Percentiles rank a stretch among this genome's conserved stretches.
These are phyloP conservation scores for Naumovozyma dairenensis DNA, from an alignment of 805 yeast genomes.

Conservation along the genomic window DNA sequence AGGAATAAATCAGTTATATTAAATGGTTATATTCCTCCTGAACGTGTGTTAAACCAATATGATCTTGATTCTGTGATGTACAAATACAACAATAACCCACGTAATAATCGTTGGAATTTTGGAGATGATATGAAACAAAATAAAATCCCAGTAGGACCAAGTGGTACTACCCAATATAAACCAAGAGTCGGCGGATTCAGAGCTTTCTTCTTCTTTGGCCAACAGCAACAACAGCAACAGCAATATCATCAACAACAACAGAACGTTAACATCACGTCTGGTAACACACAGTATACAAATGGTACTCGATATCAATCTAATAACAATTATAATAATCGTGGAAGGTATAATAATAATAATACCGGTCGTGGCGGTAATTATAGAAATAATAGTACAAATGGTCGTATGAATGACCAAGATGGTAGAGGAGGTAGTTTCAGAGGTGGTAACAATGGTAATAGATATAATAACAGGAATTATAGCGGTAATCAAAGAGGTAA, in stretches of 20 bases:
- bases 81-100: conserved; percentile 31
- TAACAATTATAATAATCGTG: conserved; percentile 2
- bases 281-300: conserved; percentile 4
- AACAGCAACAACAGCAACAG: conserved; percentile 6
- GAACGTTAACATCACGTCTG: conserved; percentile 5
- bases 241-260: conserved; percentile 6
- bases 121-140: conserved; percentile 32
- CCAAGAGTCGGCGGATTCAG: conserved; percentile 44
- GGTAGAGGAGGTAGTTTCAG: background rate
- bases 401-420: background rate
- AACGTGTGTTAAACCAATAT: conserved; percentile 50
- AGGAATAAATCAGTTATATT: conserved; percentile 68
- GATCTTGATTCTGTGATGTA: conserved; percentile 56
- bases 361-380: conserved; percentile 6
- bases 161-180: conserved; percentile 35
- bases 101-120: conserved; percentile 23
- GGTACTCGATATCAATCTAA: conserved; percentile 9
- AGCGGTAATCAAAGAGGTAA: background rate
- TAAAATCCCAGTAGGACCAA: conserved; percentile 39
- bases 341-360: conserved; percentile 4
- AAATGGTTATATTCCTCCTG: conserved; percentile 64
- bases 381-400: background rate
- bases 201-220: conserved; percentile 32
- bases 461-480: background rate
- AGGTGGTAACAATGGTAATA: background rate